These are phyloP conservation scores for Cyclanthera cordifolia DNA, from an alignment of 306 rosid species.

Conservation along the genomic window DNA sequence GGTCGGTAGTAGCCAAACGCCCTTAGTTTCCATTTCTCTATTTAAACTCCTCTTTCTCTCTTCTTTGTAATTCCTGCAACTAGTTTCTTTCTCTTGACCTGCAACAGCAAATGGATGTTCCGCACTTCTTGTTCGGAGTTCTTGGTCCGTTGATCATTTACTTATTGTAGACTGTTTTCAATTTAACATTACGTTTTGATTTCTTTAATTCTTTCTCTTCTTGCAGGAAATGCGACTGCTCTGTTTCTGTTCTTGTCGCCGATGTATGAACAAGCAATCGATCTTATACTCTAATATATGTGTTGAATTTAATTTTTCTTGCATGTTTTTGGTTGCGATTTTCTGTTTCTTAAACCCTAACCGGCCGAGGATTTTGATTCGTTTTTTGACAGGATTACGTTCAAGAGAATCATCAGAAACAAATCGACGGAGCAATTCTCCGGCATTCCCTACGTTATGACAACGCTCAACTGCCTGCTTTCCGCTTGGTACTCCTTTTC, in stretches of 20 bases:
- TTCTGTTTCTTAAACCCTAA: not conserved
- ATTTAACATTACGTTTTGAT: not conserved
- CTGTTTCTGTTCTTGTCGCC: constrained; percentile 92
- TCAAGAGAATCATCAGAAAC: constrained; percentile 51
- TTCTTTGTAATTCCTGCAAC: no score
- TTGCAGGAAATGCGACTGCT: constrained; percentile 74
- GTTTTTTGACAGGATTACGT: constrained; percentile 50
- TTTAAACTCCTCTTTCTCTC: no score
- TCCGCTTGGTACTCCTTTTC: constrained; percentile 48
- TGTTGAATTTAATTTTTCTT: not conserved
- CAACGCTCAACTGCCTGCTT: constrained; percentile 73
- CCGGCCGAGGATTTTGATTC: not conserved
- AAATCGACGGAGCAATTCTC: constrained; percentile 66
- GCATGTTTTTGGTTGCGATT: not conserved
- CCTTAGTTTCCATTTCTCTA: no score
- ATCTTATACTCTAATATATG: not conserved
- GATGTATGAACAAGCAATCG: constrained; percentile 26
- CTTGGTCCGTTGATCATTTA: constrained; percentile 35
- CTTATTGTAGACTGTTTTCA: not conserved
- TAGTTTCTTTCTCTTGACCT: no score
- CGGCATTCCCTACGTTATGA: constrained; percentile 87
- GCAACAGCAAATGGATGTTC: constrained; percentile 24
- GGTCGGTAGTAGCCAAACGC: no score
- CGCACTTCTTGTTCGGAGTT: constrained; percentile 62
- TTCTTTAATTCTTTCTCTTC: not conserved